Base-by-base conservation (phyloP, 768 basidiomycete genomes). In the Hebeloma cylindrosporum region DNA sequence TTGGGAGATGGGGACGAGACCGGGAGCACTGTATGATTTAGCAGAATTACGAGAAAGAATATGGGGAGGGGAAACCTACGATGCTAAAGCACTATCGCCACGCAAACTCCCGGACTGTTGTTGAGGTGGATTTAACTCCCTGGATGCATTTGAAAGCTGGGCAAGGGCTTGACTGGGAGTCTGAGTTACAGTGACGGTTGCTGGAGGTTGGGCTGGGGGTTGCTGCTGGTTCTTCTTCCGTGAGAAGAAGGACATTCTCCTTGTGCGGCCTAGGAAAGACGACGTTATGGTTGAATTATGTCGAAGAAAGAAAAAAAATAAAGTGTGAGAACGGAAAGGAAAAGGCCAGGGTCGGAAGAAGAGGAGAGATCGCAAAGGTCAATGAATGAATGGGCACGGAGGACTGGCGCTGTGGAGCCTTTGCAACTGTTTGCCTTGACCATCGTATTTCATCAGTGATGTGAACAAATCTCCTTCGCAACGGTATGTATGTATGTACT, bases 201-300 rank as follows among this genome's bases (percentile, higher is more conserved):
- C 53, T 20, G 69, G 54, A 42, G 68, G 56, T 54, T 75, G 75
- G 17, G 65, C 67, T 53, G 69, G 66, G 38, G 69, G 77, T n/a
- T n/a, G n/a, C n/a, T n/a, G n/a, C 41, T 79, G 74, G 52, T 82
- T 78, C 79, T 88, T 90, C 83, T 83, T 89, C 78, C 87, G 79
- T 32, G 80, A 85, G 79, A 92, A 92, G 87, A 90, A 92, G 77
- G 88, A 89, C 89, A 92, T 92, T 81, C 84, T 84, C 66, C 82
- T 71, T 53, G 79, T 60, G 67, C 78, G 76, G 63, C 73, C 71
- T 63, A 83, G 67, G 66, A 85, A 65, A 62, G 78, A 85, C 80
- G n/a, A n/a, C n/a, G 81, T 75, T 77, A 84, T 85, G 80, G 78
- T 67, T 75, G 77, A 47, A 54, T 43, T 56, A 18, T 52, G 47